A percentile compares a stretch with the other conserved stretches of the same genome.
Conservation (phyloP, 169 alveolate genomes). For the Plasmodium inui region DNA sequence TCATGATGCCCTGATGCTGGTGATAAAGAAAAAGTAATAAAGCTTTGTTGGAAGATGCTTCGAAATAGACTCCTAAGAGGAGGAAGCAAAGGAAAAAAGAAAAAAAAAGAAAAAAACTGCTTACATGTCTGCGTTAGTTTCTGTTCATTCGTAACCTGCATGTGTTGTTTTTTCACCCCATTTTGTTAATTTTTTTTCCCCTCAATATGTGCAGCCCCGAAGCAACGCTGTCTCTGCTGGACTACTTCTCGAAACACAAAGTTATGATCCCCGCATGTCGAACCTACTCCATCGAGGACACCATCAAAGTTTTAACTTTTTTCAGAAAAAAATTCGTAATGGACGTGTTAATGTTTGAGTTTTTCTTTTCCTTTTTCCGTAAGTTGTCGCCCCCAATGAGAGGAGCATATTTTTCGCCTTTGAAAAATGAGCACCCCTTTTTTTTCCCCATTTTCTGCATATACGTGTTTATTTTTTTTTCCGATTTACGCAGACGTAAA, state of each 20-base stretch:
- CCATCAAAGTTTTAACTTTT: slow-evolving; percentile 20
- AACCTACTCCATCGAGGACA: slow-evolving; percentile 30
- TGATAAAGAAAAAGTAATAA: slow-evolving; percentile 32
- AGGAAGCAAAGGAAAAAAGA: neutral
- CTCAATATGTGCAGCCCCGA: neutral
- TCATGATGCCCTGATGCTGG: slow-evolving; percentile 33
- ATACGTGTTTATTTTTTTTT: neutral
- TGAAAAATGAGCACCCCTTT: neutral
- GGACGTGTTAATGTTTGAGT: slow-evolving; percentile 55
- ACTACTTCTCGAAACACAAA: slow-evolving; percentile 45
- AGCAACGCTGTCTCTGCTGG: slow-evolving; percentile 21
- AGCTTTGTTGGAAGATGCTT: neutral
- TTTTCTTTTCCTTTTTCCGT: slow-evolving; percentile 51
- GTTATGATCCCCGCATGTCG: slow-evolving; percentile 45
- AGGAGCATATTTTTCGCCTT: neutral
- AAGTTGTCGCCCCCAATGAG: slow-evolving; percentile 1
- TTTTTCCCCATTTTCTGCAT: slow-evolving; percentile 7
- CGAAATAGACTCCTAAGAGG: neutral
- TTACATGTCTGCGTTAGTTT: neutral
- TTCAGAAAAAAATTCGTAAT: slow-evolving; percentile 31
- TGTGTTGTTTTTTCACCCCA: neutral
- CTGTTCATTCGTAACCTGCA: neutral
- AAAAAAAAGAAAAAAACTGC: neutral
- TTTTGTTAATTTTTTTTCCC: slow-evolving; percentile 5
- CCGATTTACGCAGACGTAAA: slow-evolving; percentile 34